A percentile compares a stretch with the other conserved stretches of the same genome.
Conservation (phyloP, 2,329 filamentous ascomycete species). For the Thelonectria blattea region DNA sequence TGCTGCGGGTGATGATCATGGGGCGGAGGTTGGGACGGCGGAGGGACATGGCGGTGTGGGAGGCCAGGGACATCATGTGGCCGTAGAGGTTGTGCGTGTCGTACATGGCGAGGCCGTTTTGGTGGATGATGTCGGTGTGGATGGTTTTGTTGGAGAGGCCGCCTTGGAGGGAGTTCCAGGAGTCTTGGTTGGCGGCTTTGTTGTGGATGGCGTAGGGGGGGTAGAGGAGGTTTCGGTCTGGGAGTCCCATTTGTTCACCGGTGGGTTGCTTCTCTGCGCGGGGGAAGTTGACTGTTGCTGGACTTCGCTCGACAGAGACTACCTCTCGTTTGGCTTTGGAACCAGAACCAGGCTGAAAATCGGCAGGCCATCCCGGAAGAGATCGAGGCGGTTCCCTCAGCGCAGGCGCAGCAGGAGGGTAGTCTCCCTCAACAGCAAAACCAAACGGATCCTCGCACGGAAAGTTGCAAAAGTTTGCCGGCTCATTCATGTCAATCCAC, state of each 20-base stretch:
- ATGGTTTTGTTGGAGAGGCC: constrained; percentile 33
- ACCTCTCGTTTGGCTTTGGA: background rate
- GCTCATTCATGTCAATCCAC: constrained; percentile 73
- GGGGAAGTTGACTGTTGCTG: constrained; percentile 24
- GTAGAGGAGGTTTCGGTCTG: constrained; percentile 31
- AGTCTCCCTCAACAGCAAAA: constrained; percentile 48
- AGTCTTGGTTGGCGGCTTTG: constrained; percentile 25
- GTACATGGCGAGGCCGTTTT: constrained; percentile 29
- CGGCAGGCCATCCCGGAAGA: constrained; percentile 36
- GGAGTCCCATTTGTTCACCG: constrained; percentile 32
- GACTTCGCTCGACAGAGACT: constrained; percentile 8
- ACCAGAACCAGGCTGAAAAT: constrained; percentile 28
- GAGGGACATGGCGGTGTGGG: constrained; percentile 68
- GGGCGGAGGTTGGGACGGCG: constrained; percentile 70
- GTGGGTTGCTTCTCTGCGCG: constrained; percentile 25
- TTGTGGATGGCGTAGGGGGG: constrained; percentile 38
- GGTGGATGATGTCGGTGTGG: constrained; percentile 35
- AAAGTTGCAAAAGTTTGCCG: constrained; percentile 42
- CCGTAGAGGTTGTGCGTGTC: constrained; percentile 83
- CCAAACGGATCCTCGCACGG: constrained; percentile 36
- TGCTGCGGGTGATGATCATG: constrained; percentile 76
- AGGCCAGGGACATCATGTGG: constrained; percentile 73
- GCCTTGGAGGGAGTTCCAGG: background rate
- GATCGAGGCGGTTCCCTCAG: constrained; percentile 54
- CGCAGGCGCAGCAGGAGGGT: constrained; percentile 65